A percentile compares a stretch with the other conserved stretches of the same genome.
phyloP scores from a whole-genome alignment of 2,329 filamentous ascomycete genomes.

The Dendrostoma leiphaemia region DNA sequence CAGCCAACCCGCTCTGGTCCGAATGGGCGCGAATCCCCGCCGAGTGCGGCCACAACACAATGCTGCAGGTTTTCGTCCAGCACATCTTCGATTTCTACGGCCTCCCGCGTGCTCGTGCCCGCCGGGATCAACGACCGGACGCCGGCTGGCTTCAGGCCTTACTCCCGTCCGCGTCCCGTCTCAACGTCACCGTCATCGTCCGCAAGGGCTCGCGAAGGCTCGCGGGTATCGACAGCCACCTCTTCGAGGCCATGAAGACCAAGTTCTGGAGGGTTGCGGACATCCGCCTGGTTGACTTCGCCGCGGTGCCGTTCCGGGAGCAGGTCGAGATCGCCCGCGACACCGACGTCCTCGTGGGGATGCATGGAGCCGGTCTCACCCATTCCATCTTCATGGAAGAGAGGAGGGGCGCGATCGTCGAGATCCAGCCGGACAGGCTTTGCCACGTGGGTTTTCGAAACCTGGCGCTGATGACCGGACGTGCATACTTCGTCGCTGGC shows the following conservation, averaged over 20 bases:
- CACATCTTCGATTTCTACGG: no score
- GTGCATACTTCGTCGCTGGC: no score
- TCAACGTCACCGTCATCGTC: slow-evolving; percentile 31
- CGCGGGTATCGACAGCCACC: slow-evolving; percentile 27
- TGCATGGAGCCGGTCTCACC: slow-evolving; percentile 42
- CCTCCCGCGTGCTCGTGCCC: slow-evolving; percentile 30
- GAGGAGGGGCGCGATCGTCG: slow-evolving; percentile 33
- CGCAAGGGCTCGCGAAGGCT: slow-evolving; percentile 30
- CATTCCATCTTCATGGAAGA: slow-evolving; percentile 39
- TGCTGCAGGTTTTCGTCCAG: slow-evolving; percentile 30
- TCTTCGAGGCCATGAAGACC: background rate
- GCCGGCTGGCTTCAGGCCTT: no score
- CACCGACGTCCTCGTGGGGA: slow-evolving; percentile 41
- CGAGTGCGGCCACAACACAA: slow-evolving; percentile 28
- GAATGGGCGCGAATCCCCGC: slow-evolving; percentile 34
- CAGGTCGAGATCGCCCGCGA: slow-evolving; percentile 33
- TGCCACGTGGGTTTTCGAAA: slow-evolving; percentile 39
- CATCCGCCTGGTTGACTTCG: no score
- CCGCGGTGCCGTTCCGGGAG: slow-evolving; percentile 31
- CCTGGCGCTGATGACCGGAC: slow-evolving; percentile 33
- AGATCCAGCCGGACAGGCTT: slow-evolving; percentile 38
- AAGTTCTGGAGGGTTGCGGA: no score
- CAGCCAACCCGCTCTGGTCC: slow-evolving; percentile 41
- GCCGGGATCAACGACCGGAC: slow-evolving; percentile 23
- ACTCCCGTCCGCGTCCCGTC: no score